Evolutionary conservation across 495 filamentous ascomycete species (phyloP).

Genomic region (Daldinia vernicosa): DNA sequence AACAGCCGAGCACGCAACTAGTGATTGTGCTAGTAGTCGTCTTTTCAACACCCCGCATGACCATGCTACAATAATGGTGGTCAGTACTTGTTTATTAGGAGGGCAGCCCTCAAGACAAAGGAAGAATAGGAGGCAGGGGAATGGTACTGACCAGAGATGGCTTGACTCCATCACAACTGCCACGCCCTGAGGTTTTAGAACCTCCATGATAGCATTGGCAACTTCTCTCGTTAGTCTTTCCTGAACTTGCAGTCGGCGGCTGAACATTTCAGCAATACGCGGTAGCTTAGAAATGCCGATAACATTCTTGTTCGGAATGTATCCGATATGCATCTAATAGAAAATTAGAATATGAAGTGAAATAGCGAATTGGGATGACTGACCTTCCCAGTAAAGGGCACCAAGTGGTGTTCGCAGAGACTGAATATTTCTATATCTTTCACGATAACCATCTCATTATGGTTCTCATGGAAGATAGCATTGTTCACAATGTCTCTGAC

Average conservation of each 20-base stretch:
- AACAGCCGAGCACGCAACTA: constrained; percentile 94
- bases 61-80: constrained; percentile 65
- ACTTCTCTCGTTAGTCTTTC: constrained; percentile 96
- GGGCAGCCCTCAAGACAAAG: too few species aligned
- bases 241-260: constrained; percentile 90
- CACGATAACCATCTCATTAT: constrained; percentile 96
- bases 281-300: constrained; percentile 96
- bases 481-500: constrained; percentile 91
- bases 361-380: constrained; percentile 10
- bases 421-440: constrained; percentile 97
- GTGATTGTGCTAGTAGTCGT: constrained; percentile 86
- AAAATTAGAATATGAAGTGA: constrained; percentile 21
- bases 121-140: neutral
- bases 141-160: constrained; percentile 72
- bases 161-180: constrained; percentile 97
- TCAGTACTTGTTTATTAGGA: neutral
- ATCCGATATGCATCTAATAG: constrained; percentile 93
- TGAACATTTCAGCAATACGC: constrained; percentile 96
- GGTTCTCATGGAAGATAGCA: constrained; percentile 95
- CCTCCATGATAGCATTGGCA: constrained; percentile 89
- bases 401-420: constrained; percentile 96
- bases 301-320: constrained; percentile 86
- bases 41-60: constrained; percentile 94
- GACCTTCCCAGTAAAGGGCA: constrained; percentile 95
- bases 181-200: constrained; percentile 92